These are phyloP conservation scores for Galeopsis tetrahit DNA, from an alignment of 257 asterid species.

Conservation along the genomic window DNA sequence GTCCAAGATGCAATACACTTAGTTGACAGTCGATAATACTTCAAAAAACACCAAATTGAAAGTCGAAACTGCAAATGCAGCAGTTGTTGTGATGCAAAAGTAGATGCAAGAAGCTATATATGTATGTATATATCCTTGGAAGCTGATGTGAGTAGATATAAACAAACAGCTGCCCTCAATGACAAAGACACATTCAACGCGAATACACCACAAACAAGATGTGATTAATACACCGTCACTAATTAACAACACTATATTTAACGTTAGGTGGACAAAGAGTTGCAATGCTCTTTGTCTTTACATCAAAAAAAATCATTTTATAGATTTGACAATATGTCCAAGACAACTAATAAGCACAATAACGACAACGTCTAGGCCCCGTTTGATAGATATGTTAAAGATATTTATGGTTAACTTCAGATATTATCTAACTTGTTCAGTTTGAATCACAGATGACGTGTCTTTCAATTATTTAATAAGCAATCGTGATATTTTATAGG, in stretches of 20 bases:
- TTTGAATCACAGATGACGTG: no score
- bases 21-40: no score
- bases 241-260: slow-evolving; percentile 2
- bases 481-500: not conserved
- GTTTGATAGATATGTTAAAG: no score
- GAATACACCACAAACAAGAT: not conserved
- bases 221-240: not conserved
- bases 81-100: not conserved
- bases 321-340: slow-evolving; percentile 23
- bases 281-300: slow-evolving; percentile 14
- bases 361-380: slow-evolving; percentile 8
- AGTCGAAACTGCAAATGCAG: not conserved
- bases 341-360: slow-evolving; percentile 32
- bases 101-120: slow-evolving; percentile 4
- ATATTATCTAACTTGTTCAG: no score
- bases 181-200: slow-evolving; percentile 35
- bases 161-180: slow-evolving; percentile 45
- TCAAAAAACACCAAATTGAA: not conserved
- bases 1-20: no score
- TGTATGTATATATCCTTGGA: slow-evolving; percentile 32
- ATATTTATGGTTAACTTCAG: no score
- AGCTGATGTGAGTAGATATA: slow-evolving; percentile 23
- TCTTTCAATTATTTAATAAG: no score
- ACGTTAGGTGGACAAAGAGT: slow-evolving; percentile 30
- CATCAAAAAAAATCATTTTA: not conserved